Evolutionary conservation across 2,329 filamentous ascomycete species (phyloP).

Genomic region (Aspergillus texensis): DNA sequence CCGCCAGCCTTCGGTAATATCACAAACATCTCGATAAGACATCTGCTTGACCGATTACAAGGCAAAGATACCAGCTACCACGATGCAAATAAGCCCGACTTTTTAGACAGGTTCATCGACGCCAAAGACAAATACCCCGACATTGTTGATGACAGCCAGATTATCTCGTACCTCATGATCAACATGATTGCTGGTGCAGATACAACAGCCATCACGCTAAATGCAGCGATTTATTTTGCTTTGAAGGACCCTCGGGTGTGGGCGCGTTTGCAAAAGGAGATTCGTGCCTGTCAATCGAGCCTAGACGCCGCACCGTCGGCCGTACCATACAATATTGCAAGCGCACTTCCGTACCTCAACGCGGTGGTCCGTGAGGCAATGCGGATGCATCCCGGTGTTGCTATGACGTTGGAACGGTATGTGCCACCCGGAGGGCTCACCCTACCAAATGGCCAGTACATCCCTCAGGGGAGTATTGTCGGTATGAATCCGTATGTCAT

Average conservation of each 20-base stretch:
- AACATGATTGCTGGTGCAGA: slow-evolving; percentile 43
- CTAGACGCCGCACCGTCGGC: neutral
- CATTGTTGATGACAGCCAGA: slow-evolving; percentile 39
- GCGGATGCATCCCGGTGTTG: slow-evolving; percentile 54
- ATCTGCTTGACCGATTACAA: slow-evolving; percentile 19
- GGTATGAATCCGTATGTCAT: slow-evolving; percentile 41
- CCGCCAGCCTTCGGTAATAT: slow-evolving; percentile 28
- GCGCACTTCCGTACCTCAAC: slow-evolving; percentile 47
- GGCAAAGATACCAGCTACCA: slow-evolving; percentile 23
- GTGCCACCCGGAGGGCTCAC: slow-evolving; percentile 44
- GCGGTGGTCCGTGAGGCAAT: slow-evolving; percentile 57
- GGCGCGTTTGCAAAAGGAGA: slow-evolving; percentile 21
- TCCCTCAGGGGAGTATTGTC: slow-evolving; percentile 40
- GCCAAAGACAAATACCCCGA: slow-evolving; percentile 38
- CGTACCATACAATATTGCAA: slow-evolving; percentile 24
- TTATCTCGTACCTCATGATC: slow-evolving; percentile 40
- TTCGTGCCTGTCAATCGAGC: slow-evolving; percentile 10
- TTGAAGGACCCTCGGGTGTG: slow-evolving; percentile 20
- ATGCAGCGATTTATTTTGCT: slow-evolving; percentile 31
- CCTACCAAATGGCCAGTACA: slow-evolving; percentile 33
- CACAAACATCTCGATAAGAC: slow-evolving; percentile 24
- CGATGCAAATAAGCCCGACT: slow-evolving; percentile 31
- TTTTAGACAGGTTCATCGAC: slow-evolving; percentile 47
- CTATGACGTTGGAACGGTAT: slow-evolving; percentile 53
- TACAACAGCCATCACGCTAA: slow-evolving; percentile 40